A percentile compares a stretch with the other conserved stretches of the same genome.
phyloP scores from a whole-genome alignment of 129 eudicot species.

The Flaveria linearis region DNA sequence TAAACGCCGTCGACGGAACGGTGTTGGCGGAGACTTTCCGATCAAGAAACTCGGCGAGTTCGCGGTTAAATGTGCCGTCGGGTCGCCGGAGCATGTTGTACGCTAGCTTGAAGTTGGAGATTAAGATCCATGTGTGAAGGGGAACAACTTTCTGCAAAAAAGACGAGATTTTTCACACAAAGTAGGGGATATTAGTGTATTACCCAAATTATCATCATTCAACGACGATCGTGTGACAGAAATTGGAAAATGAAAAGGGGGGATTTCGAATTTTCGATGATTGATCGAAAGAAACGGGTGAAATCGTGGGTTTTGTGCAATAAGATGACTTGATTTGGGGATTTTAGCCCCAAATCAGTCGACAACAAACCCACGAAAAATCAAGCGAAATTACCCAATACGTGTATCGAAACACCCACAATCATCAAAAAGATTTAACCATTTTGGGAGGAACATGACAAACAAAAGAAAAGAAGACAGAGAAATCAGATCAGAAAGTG shows the following conservation, averaged over 20 bases:
- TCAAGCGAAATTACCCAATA: slow-evolving; percentile 29
- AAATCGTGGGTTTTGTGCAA: not conserved
- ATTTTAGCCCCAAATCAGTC: slow-evolving; percentile 29
- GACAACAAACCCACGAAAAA: not conserved
- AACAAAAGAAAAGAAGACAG: slow-evolving; percentile 21
- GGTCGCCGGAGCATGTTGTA: slow-evolving; percentile 90
- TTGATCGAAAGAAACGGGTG: slow-evolving; percentile 3
- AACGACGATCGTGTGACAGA: too few species aligned
- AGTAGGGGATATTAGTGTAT: too few species aligned
- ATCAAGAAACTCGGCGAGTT: slow-evolving; percentile 83
- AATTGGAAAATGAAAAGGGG: too few species aligned
- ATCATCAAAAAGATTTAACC: slow-evolving; percentile 29
- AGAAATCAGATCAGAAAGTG: slow-evolving; percentile 24
- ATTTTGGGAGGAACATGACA: slow-evolving; percentile 41
- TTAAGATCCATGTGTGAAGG: slow-evolving; percentile 87
- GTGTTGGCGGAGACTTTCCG: slow-evolving; percentile 83
- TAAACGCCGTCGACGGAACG: slow-evolving; percentile 81
- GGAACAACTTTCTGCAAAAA: slow-evolving; percentile 82
- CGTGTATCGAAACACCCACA: slow-evolving; percentile 25
- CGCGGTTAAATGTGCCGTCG: slow-evolving; percentile 94
- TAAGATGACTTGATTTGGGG: slow-evolving; percentile 13
- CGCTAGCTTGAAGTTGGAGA: slow-evolving; percentile 87
- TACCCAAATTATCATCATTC: too few species aligned
- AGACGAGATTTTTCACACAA: slow-evolving; percentile 11
- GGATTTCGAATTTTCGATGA: too few species aligned